Conservation (phyloP, 2,329 filamentous ascomycete genomes). For the Colletotrichum navitas region DNA sequence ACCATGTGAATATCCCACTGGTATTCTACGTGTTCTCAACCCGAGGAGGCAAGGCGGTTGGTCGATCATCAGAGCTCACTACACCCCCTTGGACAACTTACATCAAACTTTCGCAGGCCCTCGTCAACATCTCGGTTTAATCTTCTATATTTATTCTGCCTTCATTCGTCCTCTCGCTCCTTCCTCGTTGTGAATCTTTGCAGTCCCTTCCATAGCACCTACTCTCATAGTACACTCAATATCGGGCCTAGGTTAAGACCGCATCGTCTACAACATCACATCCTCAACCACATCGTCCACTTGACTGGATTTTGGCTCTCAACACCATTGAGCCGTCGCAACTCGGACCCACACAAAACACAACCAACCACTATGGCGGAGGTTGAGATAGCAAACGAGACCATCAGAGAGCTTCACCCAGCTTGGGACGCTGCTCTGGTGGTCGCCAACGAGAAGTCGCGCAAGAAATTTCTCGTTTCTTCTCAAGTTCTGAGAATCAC, state of each 20-base stretch:
- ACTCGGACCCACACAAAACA: too few species aligned
- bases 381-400: not conserved
- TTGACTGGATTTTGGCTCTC: not conserved
- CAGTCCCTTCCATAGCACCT: not conserved
- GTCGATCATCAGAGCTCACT: not conserved
- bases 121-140: not conserved
- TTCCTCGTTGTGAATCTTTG: not conserved
- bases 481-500: conserved; percentile 3
- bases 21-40: not conserved
- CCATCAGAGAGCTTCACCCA: conserved; percentile 1
- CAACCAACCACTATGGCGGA: not conserved
- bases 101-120: not conserved
- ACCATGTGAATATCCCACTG: not conserved
- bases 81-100: too few species aligned
- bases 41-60: not conserved
- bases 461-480: conserved; percentile 8
- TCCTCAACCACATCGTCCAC: not conserved
- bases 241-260: not conserved
- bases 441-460: not conserved
- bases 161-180: too few species aligned
- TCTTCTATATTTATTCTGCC: not conserved
- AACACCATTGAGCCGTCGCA: not conserved
- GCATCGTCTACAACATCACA: not conserved
- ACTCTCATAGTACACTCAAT: not conserved
- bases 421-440: conserved; percentile 14